Base-by-base conservation (phyloP, 2,329 filamentous ascomycete genomes). In the Epichloe coenophiala region DNA sequence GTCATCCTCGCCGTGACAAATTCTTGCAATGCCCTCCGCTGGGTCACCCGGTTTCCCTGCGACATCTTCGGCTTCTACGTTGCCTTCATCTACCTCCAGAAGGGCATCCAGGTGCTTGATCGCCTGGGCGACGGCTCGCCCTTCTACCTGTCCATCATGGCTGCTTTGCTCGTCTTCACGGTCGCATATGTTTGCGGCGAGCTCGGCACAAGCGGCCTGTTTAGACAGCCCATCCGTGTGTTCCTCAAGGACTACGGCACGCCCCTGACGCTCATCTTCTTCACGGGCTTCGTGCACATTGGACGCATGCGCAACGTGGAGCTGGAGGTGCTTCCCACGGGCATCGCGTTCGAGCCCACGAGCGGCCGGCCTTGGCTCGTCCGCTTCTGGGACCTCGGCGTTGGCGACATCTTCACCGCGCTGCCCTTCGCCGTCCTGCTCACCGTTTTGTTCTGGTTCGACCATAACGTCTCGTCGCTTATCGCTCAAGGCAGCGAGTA, bases 51-150 rank as follows among this genome's bases (percentile, higher is more conserved):
- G 13, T 95, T 95, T 63, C 88, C 88, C 23, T 95, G 89, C 68
- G 89, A 95, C 65, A 93, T 91, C 60, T 95, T 95, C 58, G 89
- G 88, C 47, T 94, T 95, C 69, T 95, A 95, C 63, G 88, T 95
- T 45, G 88, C 88, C 51, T 89, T 86, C 62, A 91, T 95, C 65
- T 95, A 95, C 63, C 74, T 95, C 19, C 88, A 95, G 62, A 95
- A 95, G 67, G 88, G 88, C 15, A 84, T 95, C 54, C 87, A 95
- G 66, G 86, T 94, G 13, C 76, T 95, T 19, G 83, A 82, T 42
- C 77, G 84, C 12, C 84, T 94, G 60, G 89, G 86, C 66, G 61
- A 73, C 64, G 66, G 72, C 57, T 75, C 73, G 46, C 77, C 84
- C 63, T 71, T 93, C 71, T 95, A 94, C 62, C 77, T 95, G 27